These are phyloP conservation scores for Fusarium incarnatum DNA, from an alignment of 2,329 filamentous ascomycete genomes.

Conservation along the genomic window DNA sequence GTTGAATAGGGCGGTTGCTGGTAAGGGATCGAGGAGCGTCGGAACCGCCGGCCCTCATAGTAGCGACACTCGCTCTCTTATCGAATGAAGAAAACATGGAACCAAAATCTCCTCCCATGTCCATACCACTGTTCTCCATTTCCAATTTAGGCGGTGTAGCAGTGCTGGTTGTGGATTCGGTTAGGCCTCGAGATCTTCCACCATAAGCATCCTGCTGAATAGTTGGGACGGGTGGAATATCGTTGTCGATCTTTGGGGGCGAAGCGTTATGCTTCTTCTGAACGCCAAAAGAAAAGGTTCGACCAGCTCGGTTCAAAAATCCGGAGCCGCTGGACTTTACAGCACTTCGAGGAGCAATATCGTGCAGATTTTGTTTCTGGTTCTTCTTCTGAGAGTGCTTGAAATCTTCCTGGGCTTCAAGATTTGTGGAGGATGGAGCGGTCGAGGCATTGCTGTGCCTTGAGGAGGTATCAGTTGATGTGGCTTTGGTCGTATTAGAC, in stretches of 20 bases:
- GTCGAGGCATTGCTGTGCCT: conserved; percentile 73
- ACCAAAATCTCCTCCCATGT: conserved; percentile 69
- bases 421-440: conserved; percentile 67
- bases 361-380: conserved; percentile 51
- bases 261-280: conserved; percentile 61
- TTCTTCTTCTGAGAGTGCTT: conserved; percentile 54
- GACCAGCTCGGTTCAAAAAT: conserved; percentile 67
- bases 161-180: conserved; percentile 65
- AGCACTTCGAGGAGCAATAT: conserved; percentile 54
- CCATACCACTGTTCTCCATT: conserved; percentile 59
- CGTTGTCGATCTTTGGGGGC: conserved; percentile 48
- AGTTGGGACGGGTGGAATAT: conserved; percentile 55
- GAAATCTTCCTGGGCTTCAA: conserved; percentile 47
- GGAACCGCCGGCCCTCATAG: conserved; percentile 57
- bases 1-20: conserved; percentile 56
- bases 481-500: conserved; percentile 70
- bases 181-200: conserved; percentile 62
- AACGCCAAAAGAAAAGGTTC: conserved; percentile 70
- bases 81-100: conserved; percentile 68
- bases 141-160: conserved; percentile 63
- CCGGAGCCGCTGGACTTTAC: conserved; percentile 63
- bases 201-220: conserved; percentile 50
- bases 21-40: conserved; percentile 60
- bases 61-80: conserved; percentile 65
- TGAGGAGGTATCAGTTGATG: conserved; percentile 70